Evolutionary conservation across 805 yeast genomes (phyloP), one percentile per base, ranked within the genome.

Genomic region (Saturnispora silvae): DNA sequence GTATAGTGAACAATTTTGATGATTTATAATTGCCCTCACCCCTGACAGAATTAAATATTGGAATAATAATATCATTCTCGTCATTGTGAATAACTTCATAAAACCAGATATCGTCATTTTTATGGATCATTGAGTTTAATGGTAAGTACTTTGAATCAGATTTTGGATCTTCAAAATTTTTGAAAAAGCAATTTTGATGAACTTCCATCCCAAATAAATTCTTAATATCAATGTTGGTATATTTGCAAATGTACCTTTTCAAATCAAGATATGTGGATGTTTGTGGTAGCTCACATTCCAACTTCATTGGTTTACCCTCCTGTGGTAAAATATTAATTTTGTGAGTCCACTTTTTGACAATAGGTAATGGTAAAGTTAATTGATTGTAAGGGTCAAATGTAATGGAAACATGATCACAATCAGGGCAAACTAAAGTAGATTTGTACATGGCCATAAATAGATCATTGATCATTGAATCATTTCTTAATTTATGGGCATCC

Each of bases 341-440:
- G 28, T 76, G 78, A 23, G 63, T 59, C 95, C 96, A 87, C 33
- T 69, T 64, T 34, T 76, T 72, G 33, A 72, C 72, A 2, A 79
- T 72, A 0, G 97, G 97, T 18, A 89, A 63, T 0, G 97, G 97
- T 31, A 89, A 61, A 0, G 98, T 86, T 45, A 89, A 61, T 52
- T 86, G 96, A 59, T 77, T 84, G 52, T 76, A 89, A 0, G 98
- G 97, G 55, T 89, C 98, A 60, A 87, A 92, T 0, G 96, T 87
- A 19, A 89, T 70, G 20, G 94, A 80, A 6, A 82, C 71, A 47
- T 79, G 79, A 15, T 67, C 54, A 58, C 98, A 92, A 7, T 61
- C 76, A 0, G 97, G 97, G 53, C 98, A 89, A 10, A 80, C 68
- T 38, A 92, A 64, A 0, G 96, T 86, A 2, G 95, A 85, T 57